Evolutionary conservation across 768 basidiomycete genomes (phyloP), one percentile per base, ranked within the genome.

Genomic region (Calvatia gigantea): DNA sequence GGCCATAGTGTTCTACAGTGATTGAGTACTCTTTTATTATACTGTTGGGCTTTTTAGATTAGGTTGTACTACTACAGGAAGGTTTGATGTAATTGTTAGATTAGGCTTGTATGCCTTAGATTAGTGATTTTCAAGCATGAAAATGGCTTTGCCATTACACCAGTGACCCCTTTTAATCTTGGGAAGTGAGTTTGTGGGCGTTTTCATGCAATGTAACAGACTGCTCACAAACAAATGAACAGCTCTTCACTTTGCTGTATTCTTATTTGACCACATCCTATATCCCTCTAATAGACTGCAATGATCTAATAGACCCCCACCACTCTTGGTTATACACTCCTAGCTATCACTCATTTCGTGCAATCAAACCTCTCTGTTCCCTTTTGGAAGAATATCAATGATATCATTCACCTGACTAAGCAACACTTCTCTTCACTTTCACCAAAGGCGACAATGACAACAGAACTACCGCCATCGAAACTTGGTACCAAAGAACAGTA

Each of bases 401-500:
- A 57, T 41, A 51, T 42, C 44, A 42, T 35, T 19, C 23, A 41
- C 65, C 62, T 74, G 66, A 73, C 72, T 71, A 71, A 73, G 65
- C 65, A 44, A 38, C n/a, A 29, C 31, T 47, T 56, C 44, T 44
- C 7, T 42, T 53, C 60, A 35, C 44, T 21, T 27, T 63, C 64
- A 47, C 12, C 54, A n/a, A 17, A 39, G 29, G 27, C 35, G 29
- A 63, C 43, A 28, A 73, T 75, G 73, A 71, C 58, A 55, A 65
- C 67, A 5, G 58, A 69, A 21, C 76, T 91, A 19, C 70, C 77
- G 21, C 82, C 91, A 1, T 91, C 91, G 2, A 82, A 81, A 56
- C 81, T 94, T 2, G 91, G 91, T 37, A 89, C 85, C 0, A 91
- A 87, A 70, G 78, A 84, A 59, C 81, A 93, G 91, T 92, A 68